Conservation (phyloP, 2,329 filamentous ascomycete species). For the Gremmenia infestans region DNA sequence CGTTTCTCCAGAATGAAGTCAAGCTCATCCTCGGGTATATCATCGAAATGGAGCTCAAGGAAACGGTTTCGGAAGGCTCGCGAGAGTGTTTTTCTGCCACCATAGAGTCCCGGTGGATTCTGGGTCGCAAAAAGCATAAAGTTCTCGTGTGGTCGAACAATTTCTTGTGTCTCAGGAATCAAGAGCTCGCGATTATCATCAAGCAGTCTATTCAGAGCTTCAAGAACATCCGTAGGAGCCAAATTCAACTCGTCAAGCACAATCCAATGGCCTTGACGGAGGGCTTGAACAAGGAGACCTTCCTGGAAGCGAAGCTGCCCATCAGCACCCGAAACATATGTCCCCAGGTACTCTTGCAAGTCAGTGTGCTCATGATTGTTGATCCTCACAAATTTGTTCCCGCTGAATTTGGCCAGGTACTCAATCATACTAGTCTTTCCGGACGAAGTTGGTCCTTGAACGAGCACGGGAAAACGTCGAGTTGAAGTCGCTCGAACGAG, state of each 20-base stretch:
- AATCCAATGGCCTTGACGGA: conserved; percentile 94
- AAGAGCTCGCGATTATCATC: conserved; percentile 96
- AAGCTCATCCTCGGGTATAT: conserved; percentile 92
- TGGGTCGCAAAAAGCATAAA: conserved; percentile 99
- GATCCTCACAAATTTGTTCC: conserved; percentile 95
- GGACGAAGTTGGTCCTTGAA: conserved; percentile 94
- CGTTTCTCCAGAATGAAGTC: conserved; percentile 86
- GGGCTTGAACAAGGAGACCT: conserved; percentile 84
- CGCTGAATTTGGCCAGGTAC: conserved; percentile 92
- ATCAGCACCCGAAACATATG: conserved; percentile 80
- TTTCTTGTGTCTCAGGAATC: conserved; percentile 93
- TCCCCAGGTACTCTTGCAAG: conserved; percentile 93
- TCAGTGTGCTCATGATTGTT: conserved; percentile 99
- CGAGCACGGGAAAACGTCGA: conserved; percentile 82
- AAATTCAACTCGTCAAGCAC: conserved; percentile 96
- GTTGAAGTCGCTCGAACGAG: conserved; percentile 91
- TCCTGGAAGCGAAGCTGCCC: conserved; percentile 89
- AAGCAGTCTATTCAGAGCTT: conserved; percentile 89
- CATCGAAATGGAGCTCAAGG: conserved; percentile 93
- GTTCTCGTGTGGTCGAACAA: conserved; percentile 84
- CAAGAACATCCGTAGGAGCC: conserved; percentile 92
- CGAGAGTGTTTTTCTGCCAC: conserved; percentile 87
- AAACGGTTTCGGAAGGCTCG: conserved; percentile 96
- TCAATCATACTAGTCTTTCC: conserved; percentile 99
- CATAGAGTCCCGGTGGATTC: conserved; percentile 92